phyloP scores from a whole-genome alignment of 2,329 filamentous ascomycete species.

The Aureobasidium sp. region DNA sequence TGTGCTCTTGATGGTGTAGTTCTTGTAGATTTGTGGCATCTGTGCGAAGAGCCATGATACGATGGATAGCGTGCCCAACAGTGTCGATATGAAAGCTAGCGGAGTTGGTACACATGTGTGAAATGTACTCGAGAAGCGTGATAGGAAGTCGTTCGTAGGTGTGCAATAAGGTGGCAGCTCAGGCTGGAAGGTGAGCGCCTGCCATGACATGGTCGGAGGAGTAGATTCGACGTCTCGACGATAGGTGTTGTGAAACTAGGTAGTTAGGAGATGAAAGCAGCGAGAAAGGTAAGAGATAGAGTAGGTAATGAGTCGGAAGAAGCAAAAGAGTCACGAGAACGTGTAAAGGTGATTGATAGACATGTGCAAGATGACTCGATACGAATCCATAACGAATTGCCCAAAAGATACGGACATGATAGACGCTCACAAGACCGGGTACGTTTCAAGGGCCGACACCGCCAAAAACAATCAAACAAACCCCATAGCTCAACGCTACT shows the following conservation, averaged over 20 bases:
- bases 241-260: background rate
- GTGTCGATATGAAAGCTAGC: conserved; percentile 52
- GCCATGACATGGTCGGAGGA: conserved; percentile 21
- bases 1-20: conserved; percentile 54
- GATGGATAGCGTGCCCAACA: conserved; percentile 54
- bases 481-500: background rate
- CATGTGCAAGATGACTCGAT: background rate
- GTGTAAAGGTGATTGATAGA: background rate
- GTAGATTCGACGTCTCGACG: background rate
- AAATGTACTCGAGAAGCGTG: conserved; percentile 49
- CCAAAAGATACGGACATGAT: conserved; percentile 1
- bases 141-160: conserved; percentile 50
- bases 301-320: background rate
- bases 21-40: conserved; percentile 62
- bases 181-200: conserved; percentile 22
- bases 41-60: conserved; percentile 62
- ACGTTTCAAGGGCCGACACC: background rate
- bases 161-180: conserved; percentile 51
- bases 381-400: background rate
- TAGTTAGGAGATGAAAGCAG: background rate
- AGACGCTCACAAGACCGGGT: conserved; percentile 8
- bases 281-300: background rate
- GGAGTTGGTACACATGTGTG: conserved; percentile 56
- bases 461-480: background rate
- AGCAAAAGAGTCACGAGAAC: background rate